Percentiles rank a stretch among this genome's conserved stretches.
phyloP scores from a whole-genome alignment of 495 filamentous ascomycete genomes.

The Stereocaulon alpinum region DNA sequence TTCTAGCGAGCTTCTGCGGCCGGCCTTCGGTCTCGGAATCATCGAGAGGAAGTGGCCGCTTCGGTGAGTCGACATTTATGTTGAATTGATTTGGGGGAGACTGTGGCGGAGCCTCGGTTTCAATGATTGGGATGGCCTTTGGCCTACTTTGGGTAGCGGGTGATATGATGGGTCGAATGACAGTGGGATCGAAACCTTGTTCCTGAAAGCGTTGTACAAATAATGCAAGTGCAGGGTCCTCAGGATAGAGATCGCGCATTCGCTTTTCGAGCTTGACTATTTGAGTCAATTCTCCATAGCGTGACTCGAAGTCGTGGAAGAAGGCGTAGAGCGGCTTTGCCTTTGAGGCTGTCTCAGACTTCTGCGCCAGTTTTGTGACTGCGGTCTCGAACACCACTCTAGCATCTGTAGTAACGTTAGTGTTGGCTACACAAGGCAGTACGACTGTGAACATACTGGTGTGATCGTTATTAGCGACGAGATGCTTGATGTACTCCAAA shows the following conservation, averaged over 20 bases:
- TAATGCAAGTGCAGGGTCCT: constrained; percentile 62
- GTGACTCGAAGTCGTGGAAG: constrained; percentile 90
- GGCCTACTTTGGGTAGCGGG: constrained; percentile 63
- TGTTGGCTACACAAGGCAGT: neutral
- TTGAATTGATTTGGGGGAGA: constrained; percentile 45
- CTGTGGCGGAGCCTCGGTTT: constrained; percentile 39
- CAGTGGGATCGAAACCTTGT: constrained; percentile 62
- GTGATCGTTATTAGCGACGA: constrained; percentile 80
- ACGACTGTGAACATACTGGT: constrained; percentile 58
- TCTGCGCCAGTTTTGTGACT: constrained; percentile 64
- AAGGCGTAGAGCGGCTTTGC: constrained; percentile 76
- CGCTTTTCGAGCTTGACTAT: constrained; percentile 82
- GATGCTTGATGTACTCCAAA: constrained; percentile 87
- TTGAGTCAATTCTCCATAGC: constrained; percentile 82
- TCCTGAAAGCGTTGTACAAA: constrained; percentile 69
- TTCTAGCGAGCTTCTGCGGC: constrained; percentile 63
- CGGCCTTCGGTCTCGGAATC: constrained; percentile 62
- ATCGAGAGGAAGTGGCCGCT: constrained; percentile 57
- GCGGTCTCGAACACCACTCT: constrained; percentile 90
- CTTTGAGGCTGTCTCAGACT: constrained; percentile 59
- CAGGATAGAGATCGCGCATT: constrained; percentile 84
- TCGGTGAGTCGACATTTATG: constrained; percentile 58
- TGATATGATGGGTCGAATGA: constrained; percentile 72
- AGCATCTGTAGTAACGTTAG: constrained; percentile 54
- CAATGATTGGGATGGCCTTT: constrained; percentile 44